Evolutionary conservation across 257 asterid species (phyloP), one percentile per base, ranked within the genome.

Genomic region (Solanum gandarillasii): DNA sequence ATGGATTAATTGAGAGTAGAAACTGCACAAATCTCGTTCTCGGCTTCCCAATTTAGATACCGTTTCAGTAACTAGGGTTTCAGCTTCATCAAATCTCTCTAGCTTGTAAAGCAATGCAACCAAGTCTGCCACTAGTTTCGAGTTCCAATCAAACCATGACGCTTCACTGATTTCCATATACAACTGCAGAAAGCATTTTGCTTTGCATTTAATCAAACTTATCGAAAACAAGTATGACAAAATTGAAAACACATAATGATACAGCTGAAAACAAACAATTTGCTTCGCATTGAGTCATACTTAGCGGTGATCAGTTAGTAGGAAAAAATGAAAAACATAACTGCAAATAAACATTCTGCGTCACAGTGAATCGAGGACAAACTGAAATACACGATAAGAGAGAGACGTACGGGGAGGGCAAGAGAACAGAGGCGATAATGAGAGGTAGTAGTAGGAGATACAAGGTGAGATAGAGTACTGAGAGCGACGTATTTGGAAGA

Each of bases 71-170:
- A 93, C 89, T 88, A 93, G 86, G 29, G n/a, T 76, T 55, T 91
- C 92, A 3, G 98, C 97, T 83, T 94, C 95, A 34, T 82, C 89
- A 73, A 89, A 89, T 86, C 86, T 91, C 84, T 91, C 94, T 85
- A 88, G 90, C 91, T 91, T 92, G 89, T 90, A 89, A 73, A 93
- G 76, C 38, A 88, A 79, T 13, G 98, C 96, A 14, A 94, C 92
- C 88, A 95, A 90, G 25, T 95, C 97, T 0, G 98, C 98, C 76
- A 89, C 96, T 72, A 95, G 93, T 94, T 94, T 97, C 12, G 95
- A 90, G 82, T 95, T 97, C 99, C 99, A 95, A 68, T 89, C 85
- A 93, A 97, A 97, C 98, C 99, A 95, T 3, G 98, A 67, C 78
- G 95, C 95, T 86, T 93, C 93, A 79, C 92, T 75, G 43, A 97